Evolutionary conservation across 129 eudicot genomes (phyloP).

Genomic region (Saposhnikovia divaricata): DNA sequence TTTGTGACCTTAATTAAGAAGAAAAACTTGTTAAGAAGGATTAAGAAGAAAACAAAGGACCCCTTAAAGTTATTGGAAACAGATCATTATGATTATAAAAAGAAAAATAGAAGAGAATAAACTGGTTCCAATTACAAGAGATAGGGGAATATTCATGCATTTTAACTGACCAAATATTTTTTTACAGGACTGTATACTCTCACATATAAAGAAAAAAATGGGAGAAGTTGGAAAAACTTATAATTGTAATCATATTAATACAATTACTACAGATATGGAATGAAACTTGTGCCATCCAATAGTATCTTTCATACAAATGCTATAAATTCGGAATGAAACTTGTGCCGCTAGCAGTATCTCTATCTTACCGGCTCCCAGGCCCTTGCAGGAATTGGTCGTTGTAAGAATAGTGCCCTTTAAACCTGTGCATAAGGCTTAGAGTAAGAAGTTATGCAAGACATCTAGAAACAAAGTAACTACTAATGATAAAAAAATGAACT

Average conservation of each 20-base stretch:
- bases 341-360: conserved; percentile 13
- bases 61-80: neutral
- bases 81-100: neutral
- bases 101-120: neutral
- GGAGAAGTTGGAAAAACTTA: neutral
- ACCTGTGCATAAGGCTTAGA: neutral
- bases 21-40: no score
- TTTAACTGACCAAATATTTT: neutral
- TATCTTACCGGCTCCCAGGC: neutral
- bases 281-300: conserved; percentile 15
- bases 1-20: no score
- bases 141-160: neutral
- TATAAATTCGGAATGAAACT: conserved; percentile 16
- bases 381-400: neutral
- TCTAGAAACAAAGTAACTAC: neutral
- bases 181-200: conserved; percentile 6
- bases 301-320: conserved; percentile 21
- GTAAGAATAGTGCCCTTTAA: neutral
- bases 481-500: neutral
- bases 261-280: conserved; percentile 21
- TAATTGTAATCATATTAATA: conserved; percentile 12
- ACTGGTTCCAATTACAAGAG: neutral
- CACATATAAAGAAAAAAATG: neutral
- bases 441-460: neutral
- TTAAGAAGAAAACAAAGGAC: no score